These are phyloP conservation scores for Apiotrichum brassicae DNA, from an alignment of 1,284 basidiomycete genomes.

Conservation along the genomic window DNA sequence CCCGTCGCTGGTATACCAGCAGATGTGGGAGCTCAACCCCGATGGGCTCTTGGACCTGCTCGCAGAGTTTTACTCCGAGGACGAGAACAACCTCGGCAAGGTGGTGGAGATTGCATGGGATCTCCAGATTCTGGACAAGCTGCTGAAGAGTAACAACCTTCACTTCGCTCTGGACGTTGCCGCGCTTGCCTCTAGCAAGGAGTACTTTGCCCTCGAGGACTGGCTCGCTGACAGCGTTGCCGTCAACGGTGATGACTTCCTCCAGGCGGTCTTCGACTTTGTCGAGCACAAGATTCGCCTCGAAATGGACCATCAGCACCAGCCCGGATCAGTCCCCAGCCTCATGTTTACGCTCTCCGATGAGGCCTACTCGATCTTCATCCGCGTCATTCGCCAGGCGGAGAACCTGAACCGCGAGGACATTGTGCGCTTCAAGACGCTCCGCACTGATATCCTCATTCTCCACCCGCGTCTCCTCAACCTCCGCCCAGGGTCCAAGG, in stretches of 20 bases:
- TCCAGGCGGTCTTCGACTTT: slow-evolving; percentile 79
- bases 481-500: slow-evolving; percentile 78
- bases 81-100: slow-evolving; percentile 84
- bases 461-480: slow-evolving; percentile 96
- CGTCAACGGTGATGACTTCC: slow-evolving; percentile 73
- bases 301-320: slow-evolving; percentile 63
- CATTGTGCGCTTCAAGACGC: slow-evolving; percentile 81
- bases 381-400: slow-evolving; percentile 69
- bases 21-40: slow-evolving; percentile 85
- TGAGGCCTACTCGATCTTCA: slow-evolving; percentile 82
- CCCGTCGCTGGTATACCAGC: slow-evolving; percentile 92
- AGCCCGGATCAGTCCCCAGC: slow-evolving; percentile 60
- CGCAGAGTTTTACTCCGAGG: slow-evolving; percentile 85
- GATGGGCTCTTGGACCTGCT: slow-evolving; percentile 79
- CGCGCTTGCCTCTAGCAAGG: slow-evolving; percentile 81
- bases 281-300: slow-evolving; percentile 85
- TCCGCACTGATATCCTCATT: slow-evolving; percentile 89
- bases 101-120: slow-evolving; percentile 95
- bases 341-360: slow-evolving; percentile 34
- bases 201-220: slow-evolving; percentile 91
- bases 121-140: slow-evolving; percentile 80
- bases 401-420: slow-evolving; percentile 57
- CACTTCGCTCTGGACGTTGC: slow-evolving; percentile 88
- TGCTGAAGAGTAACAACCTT: slow-evolving; percentile 80
- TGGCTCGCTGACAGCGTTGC: slow-evolving; percentile 87